Evolutionary conservation across 306 rosid genomes (phyloP).

Genomic region (Cicer pinnatifidum): DNA sequence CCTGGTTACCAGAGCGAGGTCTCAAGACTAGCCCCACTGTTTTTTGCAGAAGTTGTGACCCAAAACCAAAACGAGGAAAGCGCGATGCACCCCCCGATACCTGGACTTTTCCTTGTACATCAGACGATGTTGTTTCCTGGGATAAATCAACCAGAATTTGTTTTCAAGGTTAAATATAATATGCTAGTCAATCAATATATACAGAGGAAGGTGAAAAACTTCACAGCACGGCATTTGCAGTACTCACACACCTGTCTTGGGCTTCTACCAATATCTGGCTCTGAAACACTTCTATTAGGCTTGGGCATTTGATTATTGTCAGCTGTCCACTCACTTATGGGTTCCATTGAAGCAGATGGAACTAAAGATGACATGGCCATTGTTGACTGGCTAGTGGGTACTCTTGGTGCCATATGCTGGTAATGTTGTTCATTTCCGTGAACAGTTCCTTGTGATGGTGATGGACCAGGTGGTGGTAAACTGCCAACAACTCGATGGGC

Average conservation of each 20-base stretch:
- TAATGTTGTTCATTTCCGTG: constrained; percentile 63
- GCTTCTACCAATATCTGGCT: constrained; percentile 85
- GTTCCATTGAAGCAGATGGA: constrained; percentile 89
- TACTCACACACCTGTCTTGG: constrained; percentile 74
- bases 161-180: constrained; percentile 34
- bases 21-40: constrained; percentile 75
- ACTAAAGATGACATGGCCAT: constrained; percentile 81
- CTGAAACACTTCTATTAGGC: constrained; percentile 90
- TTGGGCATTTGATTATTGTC: constrained; percentile 59
- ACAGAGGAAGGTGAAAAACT: constrained; percentile 32
- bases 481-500: constrained; percentile 96
- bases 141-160: constrained; percentile 50
- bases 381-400: constrained; percentile 80
- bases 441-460: constrained; percentile 56
- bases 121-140: constrained; percentile 57
- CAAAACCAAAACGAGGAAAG: constrained; percentile 80
- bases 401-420: constrained; percentile 60
- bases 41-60: constrained; percentile 75
- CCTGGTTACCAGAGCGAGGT: constrained; percentile 82
- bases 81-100: constrained; percentile 70
- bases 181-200: constrained; percentile 26
- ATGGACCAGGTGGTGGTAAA: constrained; percentile 83
- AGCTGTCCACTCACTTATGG: constrained; percentile 75
- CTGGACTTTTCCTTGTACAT: constrained; percentile 61
- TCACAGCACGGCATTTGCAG: constrained; percentile 24